A percentile compares a stretch with the other conserved stretches of the same genome.
Evolutionary conservation across 345 rosid species (phyloP).

Genomic region (Hypericum perforatum): DNA sequence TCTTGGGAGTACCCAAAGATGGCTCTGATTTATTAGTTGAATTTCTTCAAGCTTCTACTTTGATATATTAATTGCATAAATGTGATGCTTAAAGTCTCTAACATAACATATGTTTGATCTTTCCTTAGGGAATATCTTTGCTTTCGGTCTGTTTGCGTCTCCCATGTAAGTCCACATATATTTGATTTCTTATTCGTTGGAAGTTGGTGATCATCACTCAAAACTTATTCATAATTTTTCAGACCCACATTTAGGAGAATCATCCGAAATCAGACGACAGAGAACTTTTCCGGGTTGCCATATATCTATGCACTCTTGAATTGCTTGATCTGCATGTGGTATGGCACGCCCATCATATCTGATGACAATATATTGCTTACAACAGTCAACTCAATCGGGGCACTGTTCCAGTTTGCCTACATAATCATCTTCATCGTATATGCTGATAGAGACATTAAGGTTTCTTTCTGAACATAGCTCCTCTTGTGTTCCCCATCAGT

Average conservation of each 20-base stretch:
- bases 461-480: constrained; percentile 10
- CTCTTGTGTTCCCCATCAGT: constrained; percentile 1
- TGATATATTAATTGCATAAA: too few relatives aligned
- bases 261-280: constrained; percentile 61
- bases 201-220: not conserved
- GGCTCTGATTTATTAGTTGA: too few relatives aligned
- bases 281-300: constrained; percentile 80
- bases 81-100: too few relatives aligned
- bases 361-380: constrained; percentile 40
- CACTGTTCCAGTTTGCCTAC: constrained; percentile 61
- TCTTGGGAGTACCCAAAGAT: too few relatives aligned
- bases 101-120: constrained; percentile 2
- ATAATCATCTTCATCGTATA: constrained; percentile 41
- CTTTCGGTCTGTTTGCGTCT: constrained; percentile 72
- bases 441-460: constrained; percentile 57
- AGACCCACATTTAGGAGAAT: constrained; percentile 88
- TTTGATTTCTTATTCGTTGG: not conserved
- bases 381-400: constrained; percentile 70
- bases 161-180: constrained; percentile 49
- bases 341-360: constrained; percentile 66
- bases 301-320: constrained; percentile 72
- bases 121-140: constrained; percentile 71
- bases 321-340: constrained; percentile 80
- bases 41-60: constrained; percentile 1
- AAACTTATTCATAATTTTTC: constrained; percentile 11